Base-by-base conservation (phyloP, 345 rosid species). In the Cochlearia excelsa region DNA sequence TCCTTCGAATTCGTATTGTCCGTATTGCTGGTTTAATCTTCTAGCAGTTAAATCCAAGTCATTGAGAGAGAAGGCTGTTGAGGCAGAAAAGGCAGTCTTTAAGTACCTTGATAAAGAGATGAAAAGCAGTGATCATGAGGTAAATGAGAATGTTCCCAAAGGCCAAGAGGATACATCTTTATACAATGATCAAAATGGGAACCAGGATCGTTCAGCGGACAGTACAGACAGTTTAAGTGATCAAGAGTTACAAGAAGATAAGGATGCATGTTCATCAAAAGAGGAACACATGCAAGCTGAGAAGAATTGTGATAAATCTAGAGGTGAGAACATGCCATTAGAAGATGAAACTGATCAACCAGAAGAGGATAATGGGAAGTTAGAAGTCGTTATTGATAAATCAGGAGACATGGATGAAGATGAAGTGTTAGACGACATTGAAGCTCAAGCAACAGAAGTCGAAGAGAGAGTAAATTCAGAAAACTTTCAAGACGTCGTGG, bases 1-100 rank as follows among this genome's bases (percentile, higher is more conserved):
- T 71, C 55, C 51, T 2, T 33, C 35, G 35, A 45, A 52, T 42
- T 2, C 61, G 0, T 46, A n/a, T 50, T 71, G 75, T 42, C 70
- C 75, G 52, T 71, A 65, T 40, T 71, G 75, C 51, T 71, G 66
- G 66, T 49, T 57, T 35, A 71, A 34, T 7, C 2, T 39, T 47
- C 6, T 58, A 11, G 6, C 30, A 0, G 0, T 4, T 4, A 59
- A 40, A 65, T 30, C 54, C 30, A 34, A 27, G 7, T 23, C 62
- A 2, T 26, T 47, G n/a, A 65, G 30, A 29, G 62, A 65, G 23
- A 47, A 53, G 34, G 44, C 30, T 0, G 6, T 46, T 41, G 52
- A 1, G 16, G 66, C 67, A n/a, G 61, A 71, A 33, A 71, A 57
- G 39, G 45, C 44, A 10, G 60, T 58, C n/a, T 58, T 1, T 7